Evolutionary conservation across 352 stramenopile genomes (phyloP), one percentile per base, ranked within the genome.

Genomic region (Phytophthora syringae): DNA sequence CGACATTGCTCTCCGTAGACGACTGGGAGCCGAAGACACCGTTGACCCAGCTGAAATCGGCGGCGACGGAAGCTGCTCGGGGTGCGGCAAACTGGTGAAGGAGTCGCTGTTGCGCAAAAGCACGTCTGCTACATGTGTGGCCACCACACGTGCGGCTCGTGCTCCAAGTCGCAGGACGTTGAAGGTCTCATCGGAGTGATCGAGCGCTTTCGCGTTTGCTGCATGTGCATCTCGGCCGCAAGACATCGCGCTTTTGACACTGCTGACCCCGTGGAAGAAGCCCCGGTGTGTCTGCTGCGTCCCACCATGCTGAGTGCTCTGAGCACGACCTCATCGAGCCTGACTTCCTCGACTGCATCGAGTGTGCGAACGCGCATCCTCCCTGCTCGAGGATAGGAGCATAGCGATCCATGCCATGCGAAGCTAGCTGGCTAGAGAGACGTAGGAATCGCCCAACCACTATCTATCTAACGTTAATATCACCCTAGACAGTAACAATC

Each of bases 41-140:
- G 36, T 55, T 12, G 59, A 77, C 22, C 36, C 55, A 0, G 42
- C 49, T 22, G 54, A 60, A 12, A 50, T 44, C n/a, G 24, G 45
- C n/a, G 22, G 28, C 24, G 54, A 74, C 30, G 64, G 60, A 42
- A 65, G 64, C 44, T 80, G 72, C 25, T 73, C 64, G 1, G 72
- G 67, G 5, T 80, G 72, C 25, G 64, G 60, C 9, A 73, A 75
- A 21, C 24, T 69, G 27, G 56, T 80, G 20, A 72, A 67, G 21
- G 52, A 67, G 0, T 73, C 68, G 43, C 67, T 77, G 21, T 27
- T 80, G 36, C 64, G 68, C 18, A 74, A 47, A 79, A 76, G 20
- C 56, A 82, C 60, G 49, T 67, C 3, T 85, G 77, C 51, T 60
- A 72, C 22, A 54, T 85, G 5, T 85, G 77, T 40, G 64, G 74